Evolutionary conservation across 2,329 filamentous ascomycete genomes (phyloP), one percentile per base, ranked within the genome.

Genomic region (Thielaviopsis ethacetica): DNA sequence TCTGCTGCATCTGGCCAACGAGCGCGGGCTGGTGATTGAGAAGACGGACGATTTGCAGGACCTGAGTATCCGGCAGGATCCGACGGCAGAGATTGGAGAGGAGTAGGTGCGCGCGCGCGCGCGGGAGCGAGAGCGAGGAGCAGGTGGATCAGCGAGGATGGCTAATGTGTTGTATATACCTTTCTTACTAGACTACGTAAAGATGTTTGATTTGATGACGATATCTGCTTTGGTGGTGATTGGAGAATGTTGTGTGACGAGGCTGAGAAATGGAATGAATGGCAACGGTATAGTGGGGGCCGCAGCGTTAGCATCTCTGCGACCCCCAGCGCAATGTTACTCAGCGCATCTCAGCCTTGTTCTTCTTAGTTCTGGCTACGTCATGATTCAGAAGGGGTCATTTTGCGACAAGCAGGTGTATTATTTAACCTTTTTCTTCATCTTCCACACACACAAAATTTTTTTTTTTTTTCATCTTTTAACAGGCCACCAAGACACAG

Each of bases 1-100:
- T 66, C 73, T 95, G 60, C 74, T 96, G 63, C 91, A 96, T 71
- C 69, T 96, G 66, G 91, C 91, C 61, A 96, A 96, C 71, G 91
- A 96, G 68, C 91, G 94, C 73, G 91, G 91, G 0, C 75, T 96
- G 47, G 77, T 86, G 24, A 86, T 96, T 62, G 79, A 86, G 64
- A 81, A 81, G 65, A 78, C 78, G 12, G 72, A 75, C 50, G 79
- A 76, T 54, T 70, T 85, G 59, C 74, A 73, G 57, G 82, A 85
- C 66, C 71, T 85, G 62, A 73, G 77, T 54, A 84, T 85, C 62
- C 74, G 75, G 62, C 83, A 78, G 69, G 82, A 85, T 65, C 81
- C 75, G 73, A 78, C 75, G 6, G 82, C 81, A 0, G 79, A 82
- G 68, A 73, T 80, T 44, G 72, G 72, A 0, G 77, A 69, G 52